Evolutionary conservation across 495 filamentous ascomycete genomes (phyloP), one percentile per base, ranked within the genome.

Genomic region (Aspergillus taichungensis): DNA sequence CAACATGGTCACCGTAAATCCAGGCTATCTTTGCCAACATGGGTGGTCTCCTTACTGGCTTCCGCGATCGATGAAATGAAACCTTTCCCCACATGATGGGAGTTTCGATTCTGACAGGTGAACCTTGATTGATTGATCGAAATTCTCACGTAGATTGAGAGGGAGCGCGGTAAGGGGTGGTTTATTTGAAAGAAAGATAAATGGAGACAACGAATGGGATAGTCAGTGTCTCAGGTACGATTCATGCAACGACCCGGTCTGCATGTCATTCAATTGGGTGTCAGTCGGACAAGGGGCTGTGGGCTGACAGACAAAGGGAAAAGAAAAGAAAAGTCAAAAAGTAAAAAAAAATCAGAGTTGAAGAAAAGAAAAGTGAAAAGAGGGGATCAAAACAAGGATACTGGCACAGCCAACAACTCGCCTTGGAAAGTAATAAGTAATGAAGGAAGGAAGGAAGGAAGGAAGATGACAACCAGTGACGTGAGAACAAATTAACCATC

Each of bases 71-170:
- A 42, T 61, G 59, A 40, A 69, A 61, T 1, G 57, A 54, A 33
- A 60, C 47, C 45, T 69, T 72, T 37, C 62, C 60, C 69, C 69
- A 76, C 72, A 76, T 75, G 1, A 44, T 60, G 55, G 43, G 8
- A 34, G 18, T 24, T 51, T 24, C 29, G 13, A 24, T 8, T 13
- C 24, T 24, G 18, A 2, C 1, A 24, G 18, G 18, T 24, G n/a
- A 24, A 24, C 18, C 18, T 24, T 24, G 4, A 24, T 24, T 24
- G 18, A 24, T 24, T 4, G 18, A 24, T 4, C 18, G 18, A 24
- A 24, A 24, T 1, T 24, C 18, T 24, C 18, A 24, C 18, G 18
- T 24, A 42, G 34, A 30, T 37, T 35, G 42, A 45, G 36, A 33
- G 42, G 34, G 46, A 51, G 18, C 32, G 9, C 6, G 34, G 24